Percentiles rank a stretch among this genome's conserved stretches.
Evolutionary conservation across 768 basidiomycete species (phyloP).

Genomic region (Porpolomopsis calyptriformis): DNA sequence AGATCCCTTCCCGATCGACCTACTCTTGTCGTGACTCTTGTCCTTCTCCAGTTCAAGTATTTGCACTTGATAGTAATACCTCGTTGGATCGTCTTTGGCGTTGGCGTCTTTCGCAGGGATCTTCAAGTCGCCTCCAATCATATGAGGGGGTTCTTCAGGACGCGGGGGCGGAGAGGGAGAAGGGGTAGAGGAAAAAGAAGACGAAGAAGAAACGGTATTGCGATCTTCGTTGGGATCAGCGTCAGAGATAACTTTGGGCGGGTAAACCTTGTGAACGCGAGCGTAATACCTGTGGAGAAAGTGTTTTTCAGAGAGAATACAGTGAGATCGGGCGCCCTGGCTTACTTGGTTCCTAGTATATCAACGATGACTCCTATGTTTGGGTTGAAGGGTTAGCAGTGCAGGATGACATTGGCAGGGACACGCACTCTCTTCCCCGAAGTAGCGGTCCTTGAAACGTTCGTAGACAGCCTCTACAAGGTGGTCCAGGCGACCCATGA

Average conservation of each 20-base stretch:
- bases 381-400: not conserved
- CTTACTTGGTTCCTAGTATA: conserved; percentile 75
- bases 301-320: conserved; percentile 11
- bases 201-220: conserved; percentile 9
- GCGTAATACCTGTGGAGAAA: conserved; percentile 58
- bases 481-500: conserved; percentile 91
- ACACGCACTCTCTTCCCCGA: conserved; percentile 75
- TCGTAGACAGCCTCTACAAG: conserved; percentile 92
- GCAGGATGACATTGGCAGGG: not conserved
- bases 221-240: conserved; percentile 29
- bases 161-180: conserved; percentile 28
- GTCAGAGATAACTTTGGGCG: conserved; percentile 45
- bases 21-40: conserved; percentile 52
- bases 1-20: conserved; percentile 40
- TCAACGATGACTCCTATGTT: conserved; percentile 73
- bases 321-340: conserved; percentile 5
- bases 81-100: conserved; percentile 62
- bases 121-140: conserved; percentile 71
- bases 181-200: conserved; percentile 25
- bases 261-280: conserved; percentile 67
- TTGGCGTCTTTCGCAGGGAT: conserved; percentile 60
- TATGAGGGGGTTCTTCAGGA: conserved; percentile 51
- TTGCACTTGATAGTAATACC: conserved; percentile 83
- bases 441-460: conserved; percentile 94
- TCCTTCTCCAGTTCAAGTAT: conserved; percentile 70